Conservation (phyloP, 202 grass and related monocot genomes). For the Panicum hallii region DNA sequence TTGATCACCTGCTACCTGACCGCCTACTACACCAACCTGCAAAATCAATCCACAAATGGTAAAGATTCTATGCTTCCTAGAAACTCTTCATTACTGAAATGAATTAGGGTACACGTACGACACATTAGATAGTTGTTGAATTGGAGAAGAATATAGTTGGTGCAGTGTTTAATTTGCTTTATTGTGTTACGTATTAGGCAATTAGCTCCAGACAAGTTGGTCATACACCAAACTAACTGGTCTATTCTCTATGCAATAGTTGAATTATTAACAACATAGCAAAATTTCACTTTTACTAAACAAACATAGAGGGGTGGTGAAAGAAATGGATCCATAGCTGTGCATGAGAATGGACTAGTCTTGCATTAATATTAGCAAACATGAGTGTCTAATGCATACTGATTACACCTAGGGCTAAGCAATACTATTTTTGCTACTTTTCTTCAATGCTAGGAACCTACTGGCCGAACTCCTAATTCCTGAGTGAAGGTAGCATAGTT, state of each 20-base stretch:
- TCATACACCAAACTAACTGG: background rate
- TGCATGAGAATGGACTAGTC: background rate
- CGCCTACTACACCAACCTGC: constrained; percentile 43
- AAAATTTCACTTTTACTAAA: background rate
- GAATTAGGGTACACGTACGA: background rate
- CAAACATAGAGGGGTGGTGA: background rate
- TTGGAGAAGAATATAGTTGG: background rate
- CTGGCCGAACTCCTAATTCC: background rate
- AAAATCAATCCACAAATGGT: constrained; percentile 4
- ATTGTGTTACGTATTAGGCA: background rate
- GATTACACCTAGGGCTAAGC: background rate
- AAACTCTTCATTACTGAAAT: background rate
- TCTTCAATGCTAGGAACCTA: background rate
- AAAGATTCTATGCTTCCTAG: background rate
- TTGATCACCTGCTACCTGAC: constrained; percentile 45
- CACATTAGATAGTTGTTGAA: background rate
- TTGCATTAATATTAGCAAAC: background rate
- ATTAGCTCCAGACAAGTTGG: background rate
- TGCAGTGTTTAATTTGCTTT: background rate
- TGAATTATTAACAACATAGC: background rate
- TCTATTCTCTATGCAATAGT: background rate
- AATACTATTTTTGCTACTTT: background rate
- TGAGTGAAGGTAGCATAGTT: constrained; percentile 5
- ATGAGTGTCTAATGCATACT: background rate
- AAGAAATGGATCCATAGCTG: background rate